A percentile compares a stretch with the other conserved stretches of the same genome.
These are phyloP conservation scores for Tricholoma furcatifolium DNA, from an alignment of 768 basidiomycete genomes.

Conservation along the genomic window DNA sequence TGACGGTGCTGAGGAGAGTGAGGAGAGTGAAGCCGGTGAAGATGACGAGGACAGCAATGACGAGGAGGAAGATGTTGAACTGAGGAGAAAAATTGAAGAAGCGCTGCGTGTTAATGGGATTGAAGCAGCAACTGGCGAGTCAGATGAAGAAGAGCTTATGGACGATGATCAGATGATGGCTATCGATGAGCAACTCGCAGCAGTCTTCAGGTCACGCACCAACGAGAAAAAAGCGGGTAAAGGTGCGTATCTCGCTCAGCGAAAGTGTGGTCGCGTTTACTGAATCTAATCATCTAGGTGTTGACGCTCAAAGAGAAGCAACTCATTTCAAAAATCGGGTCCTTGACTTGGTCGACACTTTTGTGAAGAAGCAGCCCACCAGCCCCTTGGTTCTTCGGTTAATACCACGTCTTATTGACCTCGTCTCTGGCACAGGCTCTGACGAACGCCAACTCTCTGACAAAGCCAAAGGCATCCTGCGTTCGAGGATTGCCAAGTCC, in stretches of 20 bases:
- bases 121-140: conserved; percentile 53
- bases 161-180: conserved; percentile 99
- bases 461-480: conserved; percentile 81
- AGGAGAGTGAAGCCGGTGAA: conserved; percentile 30
- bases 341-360: conserved; percentile 90
- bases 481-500: conserved; percentile 67
- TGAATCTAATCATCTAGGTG: conserved; percentile 33
- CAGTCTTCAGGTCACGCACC: conserved; percentile 73
- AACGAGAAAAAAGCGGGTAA: conserved; percentile 62
- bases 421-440: conserved; percentile 60
- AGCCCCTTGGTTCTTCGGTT: conserved; percentile 67
- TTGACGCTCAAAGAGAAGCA: conserved; percentile 80
- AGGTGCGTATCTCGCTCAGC: conserved; percentile 41
- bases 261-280: not conserved
- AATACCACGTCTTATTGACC: conserved; percentile 74
- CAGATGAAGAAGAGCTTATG: conserved; percentile 71
- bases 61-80: conserved; percentile 55
- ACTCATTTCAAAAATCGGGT: conserved; percentile 96
- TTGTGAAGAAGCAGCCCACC: conserved; percentile 73
- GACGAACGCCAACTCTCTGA: conserved; percentile 89
- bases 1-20: conserved; percentile 34
- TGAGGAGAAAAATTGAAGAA: conserved; percentile 67
- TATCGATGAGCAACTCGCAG: conserved; percentile 88
- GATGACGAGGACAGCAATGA: conserved; percentile 37
- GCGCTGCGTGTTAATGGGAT: conserved; percentile 60